phyloP scores from a whole-genome alignment of 805 yeast genomes.

The Wickerhamiella kurtzmanii region DNA sequence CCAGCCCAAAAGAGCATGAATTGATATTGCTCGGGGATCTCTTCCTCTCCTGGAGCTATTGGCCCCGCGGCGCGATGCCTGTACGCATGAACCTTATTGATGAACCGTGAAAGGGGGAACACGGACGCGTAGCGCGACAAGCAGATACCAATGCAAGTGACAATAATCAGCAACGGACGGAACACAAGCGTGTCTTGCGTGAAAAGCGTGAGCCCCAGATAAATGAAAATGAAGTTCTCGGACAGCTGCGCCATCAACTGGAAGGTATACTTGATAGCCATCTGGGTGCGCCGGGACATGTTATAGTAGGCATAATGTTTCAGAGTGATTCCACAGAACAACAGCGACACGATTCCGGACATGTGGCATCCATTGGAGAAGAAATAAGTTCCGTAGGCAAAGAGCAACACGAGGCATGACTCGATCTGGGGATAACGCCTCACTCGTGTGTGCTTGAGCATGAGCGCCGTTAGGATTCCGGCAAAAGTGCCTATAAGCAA shows the following conservation, averaged over 20 bases:
- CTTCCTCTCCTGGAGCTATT: conserved; percentile 44
- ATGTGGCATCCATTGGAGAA: conserved; percentile 98
- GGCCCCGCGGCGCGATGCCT: conserved; percentile 26
- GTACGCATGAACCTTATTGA: conserved; percentile 64
- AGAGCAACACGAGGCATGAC: conserved; percentile 76
- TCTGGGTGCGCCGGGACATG: conserved; percentile 94
- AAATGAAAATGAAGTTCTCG: conserved; percentile 92
- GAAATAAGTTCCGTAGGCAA: conserved; percentile 93
- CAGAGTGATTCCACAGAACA: conserved; percentile 92
- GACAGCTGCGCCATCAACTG: conserved; percentile 89
- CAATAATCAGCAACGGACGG: conserved; percentile 82
- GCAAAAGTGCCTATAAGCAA: conserved; percentile 77
- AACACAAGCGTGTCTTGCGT: conserved; percentile 93
- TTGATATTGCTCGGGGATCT: conserved; percentile 88
- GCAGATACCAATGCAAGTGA: conserved; percentile 82
- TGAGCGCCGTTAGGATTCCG: conserved; percentile 79
- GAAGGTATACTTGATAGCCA: conserved; percentile 88
- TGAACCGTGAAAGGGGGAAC: conserved; percentile 75
- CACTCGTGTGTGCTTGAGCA: conserved; percentile 82
- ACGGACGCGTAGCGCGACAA: conserved; percentile 95
- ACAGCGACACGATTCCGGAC: conserved; percentile 93
- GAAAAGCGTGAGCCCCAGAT: conserved; percentile 83
- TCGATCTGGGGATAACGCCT: conserved; percentile 95
- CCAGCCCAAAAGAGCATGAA: conserved; percentile 99
- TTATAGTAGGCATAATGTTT: conserved; percentile 95